phyloP scores from a whole-genome alignment of 73 alveolate genomes.

The Blepharisma japonicum region DNA sequence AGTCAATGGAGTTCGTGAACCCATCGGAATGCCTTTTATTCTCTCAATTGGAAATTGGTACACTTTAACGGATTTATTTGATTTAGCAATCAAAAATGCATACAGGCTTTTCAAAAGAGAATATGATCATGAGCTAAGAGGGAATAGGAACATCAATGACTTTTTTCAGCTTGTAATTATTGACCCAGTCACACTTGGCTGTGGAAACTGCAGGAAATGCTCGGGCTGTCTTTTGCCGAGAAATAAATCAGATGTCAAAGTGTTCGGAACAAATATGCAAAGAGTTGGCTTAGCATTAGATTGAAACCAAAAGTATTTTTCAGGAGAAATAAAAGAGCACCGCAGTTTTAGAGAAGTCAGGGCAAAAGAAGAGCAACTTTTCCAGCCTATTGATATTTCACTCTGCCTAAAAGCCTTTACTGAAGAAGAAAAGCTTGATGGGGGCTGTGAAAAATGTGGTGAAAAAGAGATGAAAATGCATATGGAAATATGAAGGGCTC shows the following conservation, averaged over 20 bases:
- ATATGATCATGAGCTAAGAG: background rate
- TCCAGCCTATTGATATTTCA: conserved; percentile 14
- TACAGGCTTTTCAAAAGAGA: background rate
- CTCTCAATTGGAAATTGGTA: conserved; percentile 26
- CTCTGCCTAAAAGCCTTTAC: conserved; percentile 39
- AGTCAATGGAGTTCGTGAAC: background rate
- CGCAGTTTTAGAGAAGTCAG: background rate
- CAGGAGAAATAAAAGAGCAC: background rate
- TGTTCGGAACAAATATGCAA: background rate
- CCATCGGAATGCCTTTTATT: conserved; percentile 6
- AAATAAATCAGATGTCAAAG: background rate
- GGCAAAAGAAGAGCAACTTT: background rate
- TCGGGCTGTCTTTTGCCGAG: conserved; percentile 21
- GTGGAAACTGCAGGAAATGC: conserved; percentile 30
- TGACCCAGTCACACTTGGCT: background rate
- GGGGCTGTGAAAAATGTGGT: conserved; percentile 31
- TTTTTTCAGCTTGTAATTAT: background rate
- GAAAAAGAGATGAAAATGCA: conserved; percentile 31
- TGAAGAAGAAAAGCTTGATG: conserved; percentile 38
- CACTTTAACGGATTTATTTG: background rate
- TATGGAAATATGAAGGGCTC: conserved; percentile 38
- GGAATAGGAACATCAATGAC: conserved; percentile 8
- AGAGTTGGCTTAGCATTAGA: conserved; percentile 12
- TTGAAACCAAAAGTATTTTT: background rate
- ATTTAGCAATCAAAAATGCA: background rate